phyloP scores from a whole-genome alignment of 495 filamentous ascomycete species.

The Podospora bellae-mahoneyi region DNA sequence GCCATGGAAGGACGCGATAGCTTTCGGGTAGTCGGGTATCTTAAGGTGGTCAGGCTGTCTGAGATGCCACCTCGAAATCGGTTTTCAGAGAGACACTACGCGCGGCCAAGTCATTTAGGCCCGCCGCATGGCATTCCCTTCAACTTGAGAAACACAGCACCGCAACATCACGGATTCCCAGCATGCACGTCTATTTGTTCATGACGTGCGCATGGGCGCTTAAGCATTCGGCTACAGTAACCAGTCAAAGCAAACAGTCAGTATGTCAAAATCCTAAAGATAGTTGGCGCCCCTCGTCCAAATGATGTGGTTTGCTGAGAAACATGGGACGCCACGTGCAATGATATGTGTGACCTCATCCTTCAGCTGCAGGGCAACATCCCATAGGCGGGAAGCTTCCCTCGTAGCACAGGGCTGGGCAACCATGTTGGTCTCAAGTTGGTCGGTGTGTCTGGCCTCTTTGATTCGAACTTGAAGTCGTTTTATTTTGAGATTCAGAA shows the following conservation, averaged over 20 bases:
- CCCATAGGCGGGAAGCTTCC: background rate
- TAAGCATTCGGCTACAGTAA: slow-evolving; percentile 1
- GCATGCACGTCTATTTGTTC: slow-evolving; percentile 10
- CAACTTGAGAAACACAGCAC: background rate
- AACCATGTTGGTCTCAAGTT: background rate
- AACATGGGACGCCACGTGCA: background rate
- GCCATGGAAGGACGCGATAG: background rate
- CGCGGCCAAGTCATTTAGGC: background rate
- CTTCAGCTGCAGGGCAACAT: background rate
- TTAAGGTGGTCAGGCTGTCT: background rate
- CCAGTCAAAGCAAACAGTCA: background rate
- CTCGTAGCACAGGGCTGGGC: background rate
- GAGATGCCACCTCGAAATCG: background rate
- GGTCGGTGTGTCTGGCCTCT: background rate
- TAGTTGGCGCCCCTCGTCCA: background rate
- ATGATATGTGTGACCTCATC: background rate
- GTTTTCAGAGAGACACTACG: background rate
- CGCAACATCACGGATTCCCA: no score
- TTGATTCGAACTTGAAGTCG: background rate
- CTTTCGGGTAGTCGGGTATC: slow-evolving; percentile 10
- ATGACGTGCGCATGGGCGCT: slow-evolving; percentile 25
- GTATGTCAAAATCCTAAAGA: background rate
- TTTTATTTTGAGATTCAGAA: background rate
- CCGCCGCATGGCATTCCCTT: background rate
- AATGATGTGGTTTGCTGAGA: background rate